phyloP scores from a whole-genome alignment of 2,329 filamentous ascomycete species.

The Calonectria crousiana region DNA sequence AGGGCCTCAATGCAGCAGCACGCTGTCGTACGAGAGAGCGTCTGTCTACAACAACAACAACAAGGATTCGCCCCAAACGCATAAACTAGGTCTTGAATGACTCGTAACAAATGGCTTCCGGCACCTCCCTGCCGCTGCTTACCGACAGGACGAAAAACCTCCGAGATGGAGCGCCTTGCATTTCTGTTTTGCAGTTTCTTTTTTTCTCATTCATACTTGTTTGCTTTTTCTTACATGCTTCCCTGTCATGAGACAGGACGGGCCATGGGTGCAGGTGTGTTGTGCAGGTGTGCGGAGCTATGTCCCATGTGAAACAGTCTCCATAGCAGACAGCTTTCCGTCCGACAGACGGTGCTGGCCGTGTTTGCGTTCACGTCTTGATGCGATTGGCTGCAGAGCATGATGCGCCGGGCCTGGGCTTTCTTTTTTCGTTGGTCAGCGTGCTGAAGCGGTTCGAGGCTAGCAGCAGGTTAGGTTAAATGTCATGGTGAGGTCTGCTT shows the following conservation, averaged over 20 bases:
- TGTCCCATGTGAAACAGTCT: slow-evolving; percentile 16
- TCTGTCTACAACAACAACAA: background rate
- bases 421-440: background rate
- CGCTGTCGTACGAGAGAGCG: background rate
- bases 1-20: background rate
- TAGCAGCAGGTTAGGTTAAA: background rate
- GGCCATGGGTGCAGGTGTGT: background rate
- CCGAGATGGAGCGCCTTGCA: background rate
- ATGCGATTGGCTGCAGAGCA: background rate
- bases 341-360: background rate
- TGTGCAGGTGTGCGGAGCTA: slow-evolving; percentile 8
- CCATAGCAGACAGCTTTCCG: background rate
- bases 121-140: background rate
- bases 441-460: background rate
- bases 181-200: background rate
- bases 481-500: background rate
- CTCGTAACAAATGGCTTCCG: background rate
- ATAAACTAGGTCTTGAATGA: background rate
- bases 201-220: background rate
- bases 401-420: background rate
- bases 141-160: background rate
- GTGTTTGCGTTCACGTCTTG: background rate
- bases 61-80: background rate
- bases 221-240: background rate
- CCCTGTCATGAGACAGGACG: background rate